phyloP scores from a whole-genome alignment of 164 flowering plant species.

The Litsea cubeba region DNA sequence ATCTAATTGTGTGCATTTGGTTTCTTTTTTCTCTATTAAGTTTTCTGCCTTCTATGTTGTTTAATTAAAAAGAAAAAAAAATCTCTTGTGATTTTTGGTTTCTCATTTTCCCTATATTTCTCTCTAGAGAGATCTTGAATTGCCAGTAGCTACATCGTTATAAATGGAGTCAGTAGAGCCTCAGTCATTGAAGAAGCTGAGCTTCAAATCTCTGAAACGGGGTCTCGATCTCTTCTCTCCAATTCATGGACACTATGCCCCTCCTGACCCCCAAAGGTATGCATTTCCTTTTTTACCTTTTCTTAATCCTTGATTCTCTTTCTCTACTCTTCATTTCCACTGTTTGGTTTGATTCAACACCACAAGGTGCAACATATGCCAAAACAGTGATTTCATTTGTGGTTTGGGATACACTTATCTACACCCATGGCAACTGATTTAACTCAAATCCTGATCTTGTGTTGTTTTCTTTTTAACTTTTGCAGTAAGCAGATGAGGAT shows the following conservation, averaged over 20 bases:
- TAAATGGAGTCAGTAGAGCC: slow-evolving; percentile 79
- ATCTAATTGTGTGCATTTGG: too few species aligned
- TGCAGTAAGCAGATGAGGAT: slow-evolving; percentile 72
- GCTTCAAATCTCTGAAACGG: slow-evolving; percentile 78
- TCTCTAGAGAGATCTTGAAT: too few species aligned
- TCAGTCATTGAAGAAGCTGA: slow-evolving; percentile 86
- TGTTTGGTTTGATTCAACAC: background rate
- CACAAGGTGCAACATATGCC: background rate
- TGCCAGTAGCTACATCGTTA: too few species aligned
- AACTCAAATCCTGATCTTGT: slow-evolving; percentile 2
- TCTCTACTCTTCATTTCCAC: background rate
- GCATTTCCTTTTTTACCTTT: background rate
- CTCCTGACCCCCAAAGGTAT: slow-evolving; percentile 71
- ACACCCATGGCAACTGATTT: background rate
- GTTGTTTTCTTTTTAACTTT: background rate
- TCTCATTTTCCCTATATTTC: too few species aligned
- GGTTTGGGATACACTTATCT: background rate
- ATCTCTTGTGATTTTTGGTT: too few species aligned
- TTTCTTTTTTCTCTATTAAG: too few species aligned
- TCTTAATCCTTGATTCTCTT: background rate
- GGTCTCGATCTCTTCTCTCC: slow-evolving; percentile 82
- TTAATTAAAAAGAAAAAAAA: too few species aligned
- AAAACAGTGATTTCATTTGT: background rate
- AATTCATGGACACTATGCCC: slow-evolving; percentile 49
- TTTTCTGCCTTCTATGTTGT: too few species aligned